These are phyloP conservation scores for Aegilops longissima DNA, from an alignment of 176 grass and related monocot genomes.

Conservation along the genomic window DNA sequence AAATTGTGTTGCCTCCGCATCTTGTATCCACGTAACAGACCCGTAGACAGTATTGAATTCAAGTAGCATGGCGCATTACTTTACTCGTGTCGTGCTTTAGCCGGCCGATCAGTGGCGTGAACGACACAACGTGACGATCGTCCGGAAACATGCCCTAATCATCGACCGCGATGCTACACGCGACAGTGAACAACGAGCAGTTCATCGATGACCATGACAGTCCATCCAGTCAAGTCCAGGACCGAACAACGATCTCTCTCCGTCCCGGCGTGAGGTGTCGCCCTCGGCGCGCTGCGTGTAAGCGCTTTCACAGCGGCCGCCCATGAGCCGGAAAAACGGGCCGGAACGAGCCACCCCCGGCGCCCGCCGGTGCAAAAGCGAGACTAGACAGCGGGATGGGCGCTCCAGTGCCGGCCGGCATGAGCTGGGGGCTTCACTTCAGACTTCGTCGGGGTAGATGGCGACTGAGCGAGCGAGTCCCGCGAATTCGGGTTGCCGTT, in stretches of 20 bases:
- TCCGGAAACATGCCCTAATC: background rate
- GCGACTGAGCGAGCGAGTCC: background rate
- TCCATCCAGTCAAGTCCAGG: background rate
- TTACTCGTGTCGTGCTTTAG: background rate
- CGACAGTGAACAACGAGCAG: background rate
- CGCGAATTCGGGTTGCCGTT: background rate
- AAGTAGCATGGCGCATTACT: background rate
- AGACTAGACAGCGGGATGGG: background rate
- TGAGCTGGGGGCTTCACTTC: background rate
- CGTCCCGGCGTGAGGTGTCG: constrained; percentile 5
- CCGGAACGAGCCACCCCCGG: constrained; percentile 2
- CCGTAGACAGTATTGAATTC: background rate
- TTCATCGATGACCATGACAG: background rate
- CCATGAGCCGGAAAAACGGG: background rate
- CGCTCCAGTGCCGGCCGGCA: background rate
- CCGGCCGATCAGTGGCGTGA: background rate
- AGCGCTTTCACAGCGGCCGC: background rate
- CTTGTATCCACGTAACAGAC: background rate
- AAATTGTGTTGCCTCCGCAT: too few relatives aligned
- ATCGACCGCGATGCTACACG: background rate
- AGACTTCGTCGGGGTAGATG: background rate
- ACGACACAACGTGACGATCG: background rate
- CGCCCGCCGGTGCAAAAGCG: constrained; percentile 9
- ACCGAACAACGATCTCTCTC: background rate
- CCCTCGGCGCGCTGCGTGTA: background rate